These are phyloP conservation scores for Penicillium sp. DNA, from an alignment of 2,329 filamentous ascomycete genomes.

Conservation along the genomic window DNA sequence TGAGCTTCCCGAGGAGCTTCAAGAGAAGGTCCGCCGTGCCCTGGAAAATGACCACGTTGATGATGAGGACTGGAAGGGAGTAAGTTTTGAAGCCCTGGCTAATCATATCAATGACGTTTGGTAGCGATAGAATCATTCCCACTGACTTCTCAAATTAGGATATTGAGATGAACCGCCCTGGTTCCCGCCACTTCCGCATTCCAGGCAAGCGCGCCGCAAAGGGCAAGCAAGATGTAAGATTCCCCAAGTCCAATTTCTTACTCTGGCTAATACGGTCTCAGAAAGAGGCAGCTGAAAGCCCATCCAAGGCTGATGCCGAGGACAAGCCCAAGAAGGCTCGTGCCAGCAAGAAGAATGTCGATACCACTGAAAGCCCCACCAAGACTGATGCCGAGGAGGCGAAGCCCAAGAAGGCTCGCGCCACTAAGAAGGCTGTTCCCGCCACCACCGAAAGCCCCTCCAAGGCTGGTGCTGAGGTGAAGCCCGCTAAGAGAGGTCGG, in stretches of 20 bases:
- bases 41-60: conserved; percentile 78
- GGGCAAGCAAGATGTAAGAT: conserved; percentile 28
- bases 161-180: conserved; percentile 69
- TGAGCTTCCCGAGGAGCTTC: conserved; percentile 66
- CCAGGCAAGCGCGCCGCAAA: conserved; percentile 31
- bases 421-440: neutral
- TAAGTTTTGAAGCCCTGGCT: conserved; percentile 48
- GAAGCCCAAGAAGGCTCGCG: conserved; percentile 14
- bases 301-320: neutral
- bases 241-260: neutral
- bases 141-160: conserved; percentile 55
- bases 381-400: neutral
- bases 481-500: neutral
- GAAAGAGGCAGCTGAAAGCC: conserved; percentile 6
- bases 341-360: neutral
- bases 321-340: conserved; percentile 14
- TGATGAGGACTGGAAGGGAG: conserved; percentile 84
- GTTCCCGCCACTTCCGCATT: conserved; percentile 63
- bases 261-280: neutral
- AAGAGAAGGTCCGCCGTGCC: conserved; percentile 73
- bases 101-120: neutral
- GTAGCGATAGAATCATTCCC: conserved; percentile 6
- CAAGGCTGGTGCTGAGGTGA: neutral
- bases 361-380: neutral
- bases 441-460: neutral